A percentile compares a stretch with the other conserved stretches of the same genome.
These are phyloP conservation scores for Prunella vulgaris DNA, from an alignment of 257 asterid species.

Conservation along the genomic window DNA sequence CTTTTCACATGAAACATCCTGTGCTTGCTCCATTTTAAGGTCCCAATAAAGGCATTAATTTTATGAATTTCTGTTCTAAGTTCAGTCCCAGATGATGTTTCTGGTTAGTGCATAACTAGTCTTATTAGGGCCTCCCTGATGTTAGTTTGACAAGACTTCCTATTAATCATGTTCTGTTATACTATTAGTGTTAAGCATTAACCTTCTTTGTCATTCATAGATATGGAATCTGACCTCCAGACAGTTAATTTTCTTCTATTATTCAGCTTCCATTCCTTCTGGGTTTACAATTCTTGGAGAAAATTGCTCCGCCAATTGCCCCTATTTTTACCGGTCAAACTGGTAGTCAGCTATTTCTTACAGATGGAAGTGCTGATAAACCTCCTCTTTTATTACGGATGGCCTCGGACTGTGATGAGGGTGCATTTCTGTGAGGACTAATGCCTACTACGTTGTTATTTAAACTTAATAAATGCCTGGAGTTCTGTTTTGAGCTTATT, in stretches of 20 bases:
- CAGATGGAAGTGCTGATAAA: slow-evolving; percentile 62
- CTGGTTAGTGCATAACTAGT: neutral
- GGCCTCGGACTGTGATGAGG: slow-evolving; percentile 82
- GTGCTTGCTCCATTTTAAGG: neutral
- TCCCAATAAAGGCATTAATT: neutral
- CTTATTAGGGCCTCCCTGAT: neutral
- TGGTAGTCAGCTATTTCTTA: slow-evolving; percentile 75
- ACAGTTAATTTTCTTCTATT: slow-evolving; percentile 41
- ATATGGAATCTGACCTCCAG: slow-evolving; percentile 50
- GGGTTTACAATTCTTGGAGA: slow-evolving; percentile 79
- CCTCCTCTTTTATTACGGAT: slow-evolving; percentile 79
- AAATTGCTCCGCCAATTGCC: slow-evolving; percentile 86
- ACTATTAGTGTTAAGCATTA: neutral
- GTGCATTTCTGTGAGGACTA: slow-evolving; percentile 63
- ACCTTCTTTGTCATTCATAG: neutral
- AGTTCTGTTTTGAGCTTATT: slow-evolving; percentile 13
- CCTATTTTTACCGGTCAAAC: slow-evolving; percentile 65
- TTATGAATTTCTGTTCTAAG: too few species aligned
- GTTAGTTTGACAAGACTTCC: neutral
- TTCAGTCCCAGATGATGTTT: neutral
- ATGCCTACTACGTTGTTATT: neutral
- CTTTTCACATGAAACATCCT: neutral
- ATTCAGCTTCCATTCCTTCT: slow-evolving; percentile 87
- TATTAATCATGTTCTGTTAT: neutral
- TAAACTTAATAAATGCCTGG: neutral